Conservation (phyloP, 306 rosid genomes). For the Cucurbita maxima region DNA sequence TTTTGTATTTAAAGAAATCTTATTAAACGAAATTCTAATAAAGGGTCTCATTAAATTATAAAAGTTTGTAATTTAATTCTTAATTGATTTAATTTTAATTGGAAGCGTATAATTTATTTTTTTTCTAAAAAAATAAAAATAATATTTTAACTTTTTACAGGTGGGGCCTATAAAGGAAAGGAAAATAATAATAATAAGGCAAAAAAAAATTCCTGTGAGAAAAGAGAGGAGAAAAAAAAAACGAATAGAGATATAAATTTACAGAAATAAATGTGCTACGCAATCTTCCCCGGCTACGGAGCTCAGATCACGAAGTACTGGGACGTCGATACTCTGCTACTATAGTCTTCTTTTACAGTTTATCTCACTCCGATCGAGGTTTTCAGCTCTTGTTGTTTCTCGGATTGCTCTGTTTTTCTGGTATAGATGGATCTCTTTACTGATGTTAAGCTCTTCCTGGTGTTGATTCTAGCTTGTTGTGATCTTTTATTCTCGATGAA, state of each 20-base stretch:
- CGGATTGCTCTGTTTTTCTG: not conserved
- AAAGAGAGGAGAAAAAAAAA: too few relatives aligned
- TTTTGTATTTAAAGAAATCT: too few relatives aligned
- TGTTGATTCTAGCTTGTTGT: not conserved
- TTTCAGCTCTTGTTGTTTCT: not conserved
- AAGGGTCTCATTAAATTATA: too few relatives aligned
- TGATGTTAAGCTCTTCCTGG: not conserved
- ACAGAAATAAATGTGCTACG: not conserved
- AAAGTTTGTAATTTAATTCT: too few relatives aligned
- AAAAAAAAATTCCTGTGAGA: not conserved
- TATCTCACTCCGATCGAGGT: not conserved
- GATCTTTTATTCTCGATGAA: not conserved
- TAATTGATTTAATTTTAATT: too few relatives aligned
- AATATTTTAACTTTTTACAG: not conserved
- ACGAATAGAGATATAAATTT: not conserved
- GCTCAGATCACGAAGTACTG: conserved; percentile 5
- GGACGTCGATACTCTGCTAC: not conserved
- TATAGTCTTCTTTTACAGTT: not conserved
- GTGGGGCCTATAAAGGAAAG: not conserved
- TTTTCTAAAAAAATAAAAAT: too few relatives aligned
- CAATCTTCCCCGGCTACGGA: conserved; percentile 8
- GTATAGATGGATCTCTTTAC: not conserved
- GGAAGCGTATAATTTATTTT: too few relatives aligned
- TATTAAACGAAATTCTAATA: too few relatives aligned
- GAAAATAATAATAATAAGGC: not conserved